Percentiles rank a stretch among this genome's conserved stretches.
Evolutionary conservation across 257 asterid species (phyloP).

Genomic region (Ajuga chamaepitys): DNA sequence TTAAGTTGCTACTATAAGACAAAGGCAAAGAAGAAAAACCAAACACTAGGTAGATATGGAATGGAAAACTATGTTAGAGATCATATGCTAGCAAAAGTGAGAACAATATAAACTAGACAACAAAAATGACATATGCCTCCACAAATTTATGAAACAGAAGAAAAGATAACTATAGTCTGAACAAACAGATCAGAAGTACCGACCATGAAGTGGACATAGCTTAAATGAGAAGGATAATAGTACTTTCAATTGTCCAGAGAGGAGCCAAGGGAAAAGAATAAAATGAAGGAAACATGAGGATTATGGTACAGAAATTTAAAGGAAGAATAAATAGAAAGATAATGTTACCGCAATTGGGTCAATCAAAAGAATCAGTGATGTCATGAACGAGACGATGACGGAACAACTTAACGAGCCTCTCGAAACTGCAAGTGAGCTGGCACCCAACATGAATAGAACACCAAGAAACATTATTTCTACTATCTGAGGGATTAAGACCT

Average conservation of each 20-base stretch:
- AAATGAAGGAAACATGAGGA: not conserved
- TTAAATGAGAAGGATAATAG: not conserved
- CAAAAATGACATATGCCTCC: not conserved
- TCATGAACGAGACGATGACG: conserved; percentile 54
- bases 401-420: conserved; percentile 52
- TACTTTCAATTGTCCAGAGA: not conserved
- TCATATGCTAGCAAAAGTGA: not conserved
- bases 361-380: conserved; percentile 72
- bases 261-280: not conserved
- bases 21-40: conserved; percentile 29
- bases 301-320: not conserved
- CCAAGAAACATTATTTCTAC: conserved; percentile 63
- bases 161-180: not conserved
- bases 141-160: not conserved
- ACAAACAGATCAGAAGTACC: not conserved
- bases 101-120: not conserved
- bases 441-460: conserved; percentile 44
- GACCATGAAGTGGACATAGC: not conserved
- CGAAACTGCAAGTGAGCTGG: conserved; percentile 50
- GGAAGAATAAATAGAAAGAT: not conserved
- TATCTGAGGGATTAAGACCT: conserved; percentile 81
- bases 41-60: conserved; percentile 20
- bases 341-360: conserved; percentile 80
- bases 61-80: conserved; percentile 10
- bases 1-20: conserved; percentile 31